Evolutionary conservation across 164 flowering plant species (phyloP), one percentile per base, ranked within the genome.

Genomic region (Saururus chinensis): DNA sequence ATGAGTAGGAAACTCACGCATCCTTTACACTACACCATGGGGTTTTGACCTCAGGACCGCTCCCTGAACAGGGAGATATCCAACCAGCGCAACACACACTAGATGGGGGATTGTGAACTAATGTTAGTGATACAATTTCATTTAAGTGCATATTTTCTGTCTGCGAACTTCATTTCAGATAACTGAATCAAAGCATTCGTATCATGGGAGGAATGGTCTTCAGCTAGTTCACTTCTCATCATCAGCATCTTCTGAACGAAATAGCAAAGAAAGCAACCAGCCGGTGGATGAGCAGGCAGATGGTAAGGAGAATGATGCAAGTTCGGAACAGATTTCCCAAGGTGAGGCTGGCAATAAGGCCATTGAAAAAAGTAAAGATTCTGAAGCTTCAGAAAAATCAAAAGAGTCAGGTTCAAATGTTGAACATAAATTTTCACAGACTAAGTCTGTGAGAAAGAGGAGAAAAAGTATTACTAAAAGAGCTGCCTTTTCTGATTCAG

Each of bases 401-500:
- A 68, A 74, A 56, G 81, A 76, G 64, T 59, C 81, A 81, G 86
- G 82, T 77, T 72, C 76, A 25, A 40, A 20, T 60, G 59, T 75
- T 23, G 73, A 80, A 61, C 59, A 74, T 41, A 49, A 71, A 23
- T 21, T 59, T 62, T 64, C 71, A 10, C 37, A 53, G 54, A 69
- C 73, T 21, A 35, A 62, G 20, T 67, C 75, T 63, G 66, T 16
- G 49, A 74, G 69, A 65, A 76, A 60, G 64, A 60, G 71, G 64
- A 73, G 76, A 64, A 70, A 72, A 53, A 71, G 64, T 73, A 74
- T 70, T 68, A 60, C 79, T 76, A 75, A 82, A 75, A 60, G 66
- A 71, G 70, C 73, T 81, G 79, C 75, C 54, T 81, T 84, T 81
- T 86, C 83, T 79, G 88, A 77, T 80, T 82, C 84, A 74, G 93